Base-by-base conservation (phyloP, 208 protist genomes). In the Porcisia hertigi region DNA sequence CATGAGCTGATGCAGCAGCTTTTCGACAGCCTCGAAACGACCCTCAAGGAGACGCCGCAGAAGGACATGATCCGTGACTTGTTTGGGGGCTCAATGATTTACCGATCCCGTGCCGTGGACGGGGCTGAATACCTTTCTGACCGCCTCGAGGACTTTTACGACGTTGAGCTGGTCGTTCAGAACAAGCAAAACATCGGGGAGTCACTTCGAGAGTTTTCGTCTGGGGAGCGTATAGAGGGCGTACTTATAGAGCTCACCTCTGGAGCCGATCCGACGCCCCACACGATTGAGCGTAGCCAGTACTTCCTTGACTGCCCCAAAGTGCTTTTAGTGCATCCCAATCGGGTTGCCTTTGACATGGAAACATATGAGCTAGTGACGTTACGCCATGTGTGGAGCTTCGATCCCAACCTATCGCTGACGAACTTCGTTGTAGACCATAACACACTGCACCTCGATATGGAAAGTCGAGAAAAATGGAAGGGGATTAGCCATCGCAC, bases 301-400 rank as follows among this genome's bases (percentile, higher is more conserved):
- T 79, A 77, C 53, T 95, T 98, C 73, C 66, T 87, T 1, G 73
- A 87, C 36, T 86, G 97, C 39, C 95, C 95, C 9, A 93, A 89
- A 30, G 93, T 98, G 69, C 85, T 98, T 9, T 75, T 95, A n/a
- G 77, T 98, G 39, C 94, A 98, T 73, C 92, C 95, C 7, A 97
- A 97, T 67, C 92, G 96, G 45, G 95, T 91, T 18, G 88, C 85
- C 16, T 98, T 95, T 77, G 91, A 96, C 73, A 88, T 88, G 78
- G 81, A 92, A 60, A 95, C 86, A 12, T 88, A 88, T 55, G 79
- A 88, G 58, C 76, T 90, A 1, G 76, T 90, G n/a, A 98, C 92
- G n/a, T 69, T 98, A n/a, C 85, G 79, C 47, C 94, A 95, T 64
- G 77, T 80, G 45, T 98, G 94, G 90, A 76, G 69, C 39, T 98